Percentiles rank a stretch among this genome's conserved stretches.
Evolutionary conservation across 306 rosid genomes (phyloP).

Genomic region (Cajanus cajan): DNA sequence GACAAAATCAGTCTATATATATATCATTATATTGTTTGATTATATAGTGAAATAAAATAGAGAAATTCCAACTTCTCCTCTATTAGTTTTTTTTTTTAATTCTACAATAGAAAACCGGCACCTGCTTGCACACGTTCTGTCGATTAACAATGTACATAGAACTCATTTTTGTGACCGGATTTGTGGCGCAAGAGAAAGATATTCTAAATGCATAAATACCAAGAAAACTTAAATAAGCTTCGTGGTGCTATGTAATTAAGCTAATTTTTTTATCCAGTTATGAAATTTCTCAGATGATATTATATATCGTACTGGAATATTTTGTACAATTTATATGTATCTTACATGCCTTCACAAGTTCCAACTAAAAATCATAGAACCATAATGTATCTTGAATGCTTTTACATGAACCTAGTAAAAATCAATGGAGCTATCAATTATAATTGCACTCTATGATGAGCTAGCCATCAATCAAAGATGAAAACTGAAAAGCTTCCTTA

Average conservation of each 20-base stretch:
- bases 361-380: constrained; percentile 9
- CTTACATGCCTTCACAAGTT: neutral
- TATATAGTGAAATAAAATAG: no score
- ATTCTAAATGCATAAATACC: neutral
- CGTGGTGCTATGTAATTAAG: neutral
- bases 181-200: neutral
- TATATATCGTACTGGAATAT: neutral
- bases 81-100: no score
- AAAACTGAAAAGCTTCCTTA: constrained; percentile 17
- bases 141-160: neutral
- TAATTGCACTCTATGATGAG: constrained; percentile 8
- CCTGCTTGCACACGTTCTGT: neutral
- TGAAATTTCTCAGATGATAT: neutral
- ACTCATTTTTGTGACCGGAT: neutral
- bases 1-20: no score
- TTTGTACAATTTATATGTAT: neutral
- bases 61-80: no score
- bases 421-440: constrained; percentile 20
- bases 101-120: no score
- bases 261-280: neutral
- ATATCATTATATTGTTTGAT: no score
- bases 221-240: neutral
- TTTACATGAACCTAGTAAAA: constrained; percentile 23
- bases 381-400: neutral
- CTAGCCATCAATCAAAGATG: constrained; percentile 26